phyloP scores from a whole-genome alignment of 2,329 filamentous ascomycete genomes.

The Botrytis fabae region DNA sequence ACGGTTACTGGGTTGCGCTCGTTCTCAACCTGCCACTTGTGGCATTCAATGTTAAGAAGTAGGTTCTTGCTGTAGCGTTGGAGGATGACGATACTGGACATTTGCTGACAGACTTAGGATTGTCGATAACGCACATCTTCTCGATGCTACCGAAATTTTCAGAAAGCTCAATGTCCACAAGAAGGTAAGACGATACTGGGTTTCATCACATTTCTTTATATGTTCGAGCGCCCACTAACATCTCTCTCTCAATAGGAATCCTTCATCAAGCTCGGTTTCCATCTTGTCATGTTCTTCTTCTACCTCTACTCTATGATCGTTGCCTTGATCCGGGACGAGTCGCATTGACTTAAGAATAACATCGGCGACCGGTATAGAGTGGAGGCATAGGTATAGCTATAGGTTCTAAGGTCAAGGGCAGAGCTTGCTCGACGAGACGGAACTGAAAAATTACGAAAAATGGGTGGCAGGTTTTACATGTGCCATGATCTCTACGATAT shows the following conservation, averaged over 20 bases:
- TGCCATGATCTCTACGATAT: constrained; percentile 24
- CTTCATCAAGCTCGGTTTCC: constrained; percentile 98
- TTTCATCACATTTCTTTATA: neutral
- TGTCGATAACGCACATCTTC: constrained; percentile 91
- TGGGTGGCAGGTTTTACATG: constrained; percentile 22
- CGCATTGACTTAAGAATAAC: constrained; percentile 59
- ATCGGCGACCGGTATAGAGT: constrained; percentile 34
- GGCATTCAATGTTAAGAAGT: constrained; percentile 98
- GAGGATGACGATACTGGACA: neutral
- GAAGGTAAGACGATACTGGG: constrained; percentile 62
- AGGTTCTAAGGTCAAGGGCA: constrained; percentile 6
- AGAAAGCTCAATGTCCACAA: constrained; percentile 98
- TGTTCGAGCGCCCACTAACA: constrained; percentile 5
- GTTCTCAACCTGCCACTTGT: constrained; percentile 89
- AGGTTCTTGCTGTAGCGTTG: constrained; percentile 45
- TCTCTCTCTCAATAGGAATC: constrained; percentile 68
- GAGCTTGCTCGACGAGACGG: constrained; percentile 10
- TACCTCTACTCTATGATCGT: constrained; percentile 68
- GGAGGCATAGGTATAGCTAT: constrained; percentile 27
- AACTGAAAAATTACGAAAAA: constrained; percentile 6
- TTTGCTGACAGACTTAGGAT: constrained; percentile 63
- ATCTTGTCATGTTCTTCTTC: constrained; percentile 99
- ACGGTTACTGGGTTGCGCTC: constrained; percentile 96
- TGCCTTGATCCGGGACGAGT: constrained; percentile 89
- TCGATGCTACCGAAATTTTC: constrained; percentile 99